Percentiles rank a stretch among this genome's conserved stretches.
These are phyloP conservation scores for Chlamydomonas schloesseri DNA, from an alignment of 139 green algal genomes.

Conservation along the genomic window DNA sequence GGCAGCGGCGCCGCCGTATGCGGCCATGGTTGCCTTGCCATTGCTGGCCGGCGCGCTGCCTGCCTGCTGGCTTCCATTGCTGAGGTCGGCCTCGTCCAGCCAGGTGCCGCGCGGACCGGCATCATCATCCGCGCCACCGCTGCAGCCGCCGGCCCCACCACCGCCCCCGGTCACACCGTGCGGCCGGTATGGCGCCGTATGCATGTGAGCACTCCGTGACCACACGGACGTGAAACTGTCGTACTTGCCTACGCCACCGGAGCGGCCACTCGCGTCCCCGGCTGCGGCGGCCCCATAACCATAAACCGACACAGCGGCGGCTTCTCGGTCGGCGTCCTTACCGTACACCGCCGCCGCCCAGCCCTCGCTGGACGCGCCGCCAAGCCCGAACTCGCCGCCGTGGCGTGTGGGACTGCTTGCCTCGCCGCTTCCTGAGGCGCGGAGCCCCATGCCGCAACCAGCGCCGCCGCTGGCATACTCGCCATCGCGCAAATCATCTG, in stretches of 20 bases:
- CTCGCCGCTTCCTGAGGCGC: neutral
- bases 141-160: neutral
- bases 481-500: neutral
- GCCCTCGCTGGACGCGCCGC: neutral
- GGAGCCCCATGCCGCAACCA: neutral
- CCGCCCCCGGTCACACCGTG: neutral
- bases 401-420: neutral
- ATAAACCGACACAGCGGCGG: neutral
- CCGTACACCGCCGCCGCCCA: neutral
- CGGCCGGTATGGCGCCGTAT: neutral
- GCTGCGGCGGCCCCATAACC: neutral
- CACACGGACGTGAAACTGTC: constrained; percentile 33
- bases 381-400: neutral
- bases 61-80: constrained; percentile 18
- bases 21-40: neutral
- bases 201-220: neutral
- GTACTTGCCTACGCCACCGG: constrained; percentile 15
- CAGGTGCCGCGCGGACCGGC: neutral
- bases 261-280: neutral
- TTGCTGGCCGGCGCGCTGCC: neutral
- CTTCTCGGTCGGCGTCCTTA: neutral
- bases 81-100: neutral
- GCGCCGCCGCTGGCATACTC: neutral
- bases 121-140: neutral
- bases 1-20: neutral